Evolutionary conservation across 179 eudicot species (phyloP).

Genomic region (Pouteria campechiana): DNA sequence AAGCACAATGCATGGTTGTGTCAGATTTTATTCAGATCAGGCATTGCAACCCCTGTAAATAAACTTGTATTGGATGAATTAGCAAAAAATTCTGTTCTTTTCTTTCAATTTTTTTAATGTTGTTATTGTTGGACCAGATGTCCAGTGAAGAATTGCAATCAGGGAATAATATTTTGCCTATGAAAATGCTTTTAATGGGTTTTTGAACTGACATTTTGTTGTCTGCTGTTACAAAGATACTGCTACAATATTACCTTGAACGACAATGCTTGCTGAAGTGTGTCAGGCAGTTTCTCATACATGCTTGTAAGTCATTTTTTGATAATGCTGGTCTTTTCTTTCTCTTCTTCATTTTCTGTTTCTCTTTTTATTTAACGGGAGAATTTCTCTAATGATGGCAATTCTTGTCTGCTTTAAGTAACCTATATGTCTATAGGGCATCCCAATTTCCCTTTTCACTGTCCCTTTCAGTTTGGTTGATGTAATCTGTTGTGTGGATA

Average conservation of each 20-base stretch:
- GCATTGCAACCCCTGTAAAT: no score
- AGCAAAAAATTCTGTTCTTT: no score
- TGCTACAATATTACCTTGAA: conserved; percentile 88
- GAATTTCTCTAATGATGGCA: background rate
- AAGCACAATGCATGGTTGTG: no score
- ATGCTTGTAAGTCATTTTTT: conserved; percentile 50
- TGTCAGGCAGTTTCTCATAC: conserved; percentile 59
- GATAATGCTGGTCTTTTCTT: background rate
- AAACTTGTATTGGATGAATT: no score
- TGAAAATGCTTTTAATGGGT: background rate
- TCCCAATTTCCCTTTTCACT: background rate
- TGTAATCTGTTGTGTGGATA: background rate
- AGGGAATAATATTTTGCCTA: background rate
- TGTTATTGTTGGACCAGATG: no score
- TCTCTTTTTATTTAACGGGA: background rate
- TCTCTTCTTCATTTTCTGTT: background rate
- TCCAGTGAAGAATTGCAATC: no score
- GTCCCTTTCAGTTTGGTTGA: background rate
- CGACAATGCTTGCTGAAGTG: conserved; percentile 97
- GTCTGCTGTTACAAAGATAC: conserved; percentile 34
- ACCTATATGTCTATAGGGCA: background rate
- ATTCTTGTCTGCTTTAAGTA: background rate
- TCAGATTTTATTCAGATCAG: no score
- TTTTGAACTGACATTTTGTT: conserved; percentile 7
- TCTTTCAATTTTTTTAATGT: no score